These are phyloP conservation scores for Amniculicola lignicola DNA, from an alignment of 495 filamentous ascomycete genomes.

Conservation along the genomic window DNA sequence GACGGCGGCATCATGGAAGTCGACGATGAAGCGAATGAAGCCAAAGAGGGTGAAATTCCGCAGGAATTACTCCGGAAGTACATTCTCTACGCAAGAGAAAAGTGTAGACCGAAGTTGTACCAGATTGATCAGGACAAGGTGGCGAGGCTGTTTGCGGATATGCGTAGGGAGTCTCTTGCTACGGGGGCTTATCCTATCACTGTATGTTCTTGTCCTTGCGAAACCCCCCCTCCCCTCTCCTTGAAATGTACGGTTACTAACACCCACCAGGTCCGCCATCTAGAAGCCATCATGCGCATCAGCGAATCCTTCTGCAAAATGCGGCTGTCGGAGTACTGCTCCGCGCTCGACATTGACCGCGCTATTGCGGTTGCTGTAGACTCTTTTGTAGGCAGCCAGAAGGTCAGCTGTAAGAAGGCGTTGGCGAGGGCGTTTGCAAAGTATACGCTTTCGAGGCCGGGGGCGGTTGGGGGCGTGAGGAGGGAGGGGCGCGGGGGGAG, in stretches of 20 bases:
- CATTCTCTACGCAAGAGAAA: conserved; percentile 91
- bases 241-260: conserved; percentile 11
- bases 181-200: conserved; percentile 98
- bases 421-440: conserved; percentile 96
- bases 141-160: conserved; percentile 89
- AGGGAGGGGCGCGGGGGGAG: conserved; percentile 7
- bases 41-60: conserved; percentile 69
- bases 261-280: conserved; percentile 76
- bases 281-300: conserved; percentile 96
- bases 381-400: conserved; percentile 92
- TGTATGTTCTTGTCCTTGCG: conserved; percentile 53
- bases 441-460: conserved; percentile 55
- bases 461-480: conserved; percentile 19
- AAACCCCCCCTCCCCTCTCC: not conserved
- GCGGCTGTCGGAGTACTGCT: conserved; percentile 91
- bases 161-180: conserved; percentile 85
- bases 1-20: conserved; percentile 54
- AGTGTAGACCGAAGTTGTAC: conserved; percentile 86
- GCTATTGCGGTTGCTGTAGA: conserved; percentile 97
- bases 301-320: conserved; percentile 90
- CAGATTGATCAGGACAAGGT: conserved; percentile 99
- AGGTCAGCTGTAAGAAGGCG: conserved; percentile 97
- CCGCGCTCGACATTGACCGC: conserved; percentile 84
- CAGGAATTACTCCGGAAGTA: conserved; percentile 95
- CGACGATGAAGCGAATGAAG: conserved; percentile 47